Percentiles rank a stretch among this genome's conserved stretches.
phyloP scores from a whole-genome alignment of 805 yeast species.

The Torulaspora indica region DNA sequence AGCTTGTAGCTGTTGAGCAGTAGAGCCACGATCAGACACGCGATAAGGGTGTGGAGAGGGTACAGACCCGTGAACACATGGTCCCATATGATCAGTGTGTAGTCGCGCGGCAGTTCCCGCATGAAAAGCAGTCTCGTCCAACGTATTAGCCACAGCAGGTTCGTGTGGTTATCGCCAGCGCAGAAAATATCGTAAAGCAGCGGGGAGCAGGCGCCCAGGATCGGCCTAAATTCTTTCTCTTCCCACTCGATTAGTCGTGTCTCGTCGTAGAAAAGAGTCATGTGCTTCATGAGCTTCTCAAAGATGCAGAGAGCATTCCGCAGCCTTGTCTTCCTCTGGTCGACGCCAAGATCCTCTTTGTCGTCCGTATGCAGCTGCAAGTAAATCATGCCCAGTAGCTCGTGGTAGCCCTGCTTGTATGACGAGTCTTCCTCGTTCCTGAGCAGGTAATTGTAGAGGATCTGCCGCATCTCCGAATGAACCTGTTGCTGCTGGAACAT shows the following conservation, averaged over 20 bases:
- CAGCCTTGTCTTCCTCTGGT: conserved; percentile 7
- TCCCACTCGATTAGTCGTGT: conserved; percentile 28
- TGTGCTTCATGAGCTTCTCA: conserved; percentile 27
- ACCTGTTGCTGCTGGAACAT: conserved; percentile 19
- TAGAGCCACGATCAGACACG: conserved; percentile 25
- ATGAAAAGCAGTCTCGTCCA: conserved; percentile 33
- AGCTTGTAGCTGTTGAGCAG: conserved; percentile 21
- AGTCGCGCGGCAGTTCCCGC: conserved; percentile 29
- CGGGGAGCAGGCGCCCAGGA: conserved; percentile 23
- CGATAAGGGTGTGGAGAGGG: conserved; percentile 24
- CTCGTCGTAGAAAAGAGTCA: conserved; percentile 29
- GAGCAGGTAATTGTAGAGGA: conserved; percentile 26
- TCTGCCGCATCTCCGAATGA: conserved; percentile 26
- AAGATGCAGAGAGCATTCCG: conserved; percentile 24
- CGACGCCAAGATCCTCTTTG: not conserved
- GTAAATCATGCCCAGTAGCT: conserved; percentile 29
- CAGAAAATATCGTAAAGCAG: conserved; percentile 16
- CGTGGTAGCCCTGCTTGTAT: conserved; percentile 36
- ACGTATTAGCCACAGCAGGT: conserved; percentile 33
- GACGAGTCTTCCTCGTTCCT: conserved; percentile 2
- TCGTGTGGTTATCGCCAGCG: conserved; percentile 15
- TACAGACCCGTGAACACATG: conserved; percentile 27
- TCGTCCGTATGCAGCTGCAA: conserved; percentile 22
- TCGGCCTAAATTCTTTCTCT: conserved; percentile 17
- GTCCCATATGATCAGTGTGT: conserved; percentile 32